Conservation (phyloP, 2,329 filamentous ascomycete genomes). For the Pseudocercospora fuligena region DNA sequence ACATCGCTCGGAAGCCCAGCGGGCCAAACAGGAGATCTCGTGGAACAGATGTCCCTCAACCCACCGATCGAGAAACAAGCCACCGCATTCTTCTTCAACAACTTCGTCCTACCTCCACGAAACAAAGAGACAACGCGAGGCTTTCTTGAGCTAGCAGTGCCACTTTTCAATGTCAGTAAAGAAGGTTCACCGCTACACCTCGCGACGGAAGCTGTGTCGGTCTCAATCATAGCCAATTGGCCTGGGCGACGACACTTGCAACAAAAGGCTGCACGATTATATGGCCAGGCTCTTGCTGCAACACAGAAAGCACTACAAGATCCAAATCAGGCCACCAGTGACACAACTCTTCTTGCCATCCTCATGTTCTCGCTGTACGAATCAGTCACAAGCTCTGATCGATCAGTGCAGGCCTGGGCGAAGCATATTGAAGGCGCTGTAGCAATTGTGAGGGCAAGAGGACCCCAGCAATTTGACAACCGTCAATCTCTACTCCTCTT, state of each 20-base stretch:
- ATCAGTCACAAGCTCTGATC: constrained; percentile 11
- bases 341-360: constrained; percentile 17
- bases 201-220: constrained; percentile 19
- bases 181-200: constrained; percentile 21
- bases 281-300: constrained; percentile 13
- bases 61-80: constrained; percentile 19
- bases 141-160: constrained; percentile 18
- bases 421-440: constrained; percentile 22
- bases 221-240: constrained; percentile 17
- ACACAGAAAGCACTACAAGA: constrained; percentile 17
- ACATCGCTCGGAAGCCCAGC: neutral
- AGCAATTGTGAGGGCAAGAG: constrained; percentile 16
- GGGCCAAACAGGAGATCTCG: neutral
- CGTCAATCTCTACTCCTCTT: constrained; percentile 17
- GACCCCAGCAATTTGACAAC: constrained; percentile 13
- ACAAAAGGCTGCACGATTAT: constrained; percentile 5
- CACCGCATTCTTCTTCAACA: constrained; percentile 16
- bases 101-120: constrained; percentile 2
- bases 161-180: constrained; percentile 1
- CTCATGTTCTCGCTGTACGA: constrained; percentile 21
- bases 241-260: constrained; percentile 15
- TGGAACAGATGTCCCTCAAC: constrained; percentile 7
- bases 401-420: constrained; percentile 20
- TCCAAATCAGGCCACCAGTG: constrained; percentile 4
- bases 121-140: constrained; percentile 13